Percentiles rank a stretch among this genome's conserved stretches.
These are phyloP conservation scores for Coccomyxa sp. DNA, from an alignment of 139 green algal species.

Conservation along the genomic window DNA sequence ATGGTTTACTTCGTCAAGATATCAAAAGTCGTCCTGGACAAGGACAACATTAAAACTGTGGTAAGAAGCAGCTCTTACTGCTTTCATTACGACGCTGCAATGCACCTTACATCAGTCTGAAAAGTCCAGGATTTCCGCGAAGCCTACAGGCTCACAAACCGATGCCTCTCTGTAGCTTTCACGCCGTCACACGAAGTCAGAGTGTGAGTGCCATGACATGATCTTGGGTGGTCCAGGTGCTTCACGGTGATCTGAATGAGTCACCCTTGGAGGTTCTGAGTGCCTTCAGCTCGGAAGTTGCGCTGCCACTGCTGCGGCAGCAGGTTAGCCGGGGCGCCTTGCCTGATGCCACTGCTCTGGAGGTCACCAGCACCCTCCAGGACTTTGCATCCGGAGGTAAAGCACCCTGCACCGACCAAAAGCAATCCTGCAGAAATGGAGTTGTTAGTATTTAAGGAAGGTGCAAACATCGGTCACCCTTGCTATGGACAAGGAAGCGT, in stretches of 20 bases:
- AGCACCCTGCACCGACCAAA: neutral
- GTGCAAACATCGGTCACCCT: neutral
- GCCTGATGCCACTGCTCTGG: neutral
- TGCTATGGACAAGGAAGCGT: neutral
- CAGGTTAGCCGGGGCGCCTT: neutral
- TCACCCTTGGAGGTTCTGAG: neutral
- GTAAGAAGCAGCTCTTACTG: too few species aligned
- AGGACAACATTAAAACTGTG: neutral
- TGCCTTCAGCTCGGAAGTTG: neutral
- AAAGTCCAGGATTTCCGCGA: too few species aligned
- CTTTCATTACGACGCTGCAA: too few species aligned
- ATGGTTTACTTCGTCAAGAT: neutral
- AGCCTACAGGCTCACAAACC: too few species aligned
- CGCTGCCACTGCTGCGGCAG: neutral
- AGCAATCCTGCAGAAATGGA: too few species aligned
- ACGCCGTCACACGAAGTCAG: too few species aligned
- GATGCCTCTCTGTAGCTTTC: too few species aligned
- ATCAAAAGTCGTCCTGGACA: neutral
- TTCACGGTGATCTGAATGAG: neutral
- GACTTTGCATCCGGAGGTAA: neutral
- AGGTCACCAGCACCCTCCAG: neutral
- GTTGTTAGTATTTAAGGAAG: neutral
- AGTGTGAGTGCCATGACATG: too few species aligned
- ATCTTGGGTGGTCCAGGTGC: neutral
- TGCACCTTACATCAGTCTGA: too few species aligned